Conservation (phyloP, 805 yeast species). For the Candida ipomoeae region DNA sequence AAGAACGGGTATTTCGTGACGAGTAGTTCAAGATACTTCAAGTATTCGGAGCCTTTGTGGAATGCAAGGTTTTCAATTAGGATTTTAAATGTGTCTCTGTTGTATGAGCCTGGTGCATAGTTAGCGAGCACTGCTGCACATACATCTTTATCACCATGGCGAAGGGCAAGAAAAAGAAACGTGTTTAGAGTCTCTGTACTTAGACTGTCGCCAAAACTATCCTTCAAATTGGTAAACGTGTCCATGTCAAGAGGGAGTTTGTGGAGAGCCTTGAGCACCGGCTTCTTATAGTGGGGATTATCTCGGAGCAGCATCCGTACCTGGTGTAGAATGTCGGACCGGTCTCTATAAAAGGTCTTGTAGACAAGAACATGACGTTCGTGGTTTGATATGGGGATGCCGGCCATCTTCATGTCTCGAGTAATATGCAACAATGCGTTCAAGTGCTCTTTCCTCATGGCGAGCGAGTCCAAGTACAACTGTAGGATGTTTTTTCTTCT, state of each 20-base stretch:
- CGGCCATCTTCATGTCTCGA: conserved; percentile 24
- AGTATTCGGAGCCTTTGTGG: neutral
- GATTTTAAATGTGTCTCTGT: conserved; percentile 13
- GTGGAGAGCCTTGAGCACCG: neutral
- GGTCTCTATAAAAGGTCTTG: conserved; percentile 31
- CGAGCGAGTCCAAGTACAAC: conserved; percentile 18
- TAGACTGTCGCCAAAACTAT: conserved; percentile 10
- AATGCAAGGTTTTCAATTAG: conserved; percentile 14
- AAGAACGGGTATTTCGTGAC: conserved; percentile 3
- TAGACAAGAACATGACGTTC: conserved; percentile 30
- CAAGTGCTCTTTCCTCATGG: conserved; percentile 19
- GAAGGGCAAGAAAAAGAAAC: conserved; percentile 26
- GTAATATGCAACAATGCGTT: conserved; percentile 22
- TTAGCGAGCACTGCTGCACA: conserved; percentile 20
- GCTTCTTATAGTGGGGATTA: neutral
- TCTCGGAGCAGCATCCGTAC: conserved; percentile 6
- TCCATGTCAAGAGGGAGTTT: conserved; percentile 19
- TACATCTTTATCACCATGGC: conserved; percentile 23
- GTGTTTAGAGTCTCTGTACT: conserved; percentile 22
- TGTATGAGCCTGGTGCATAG: conserved; percentile 4
- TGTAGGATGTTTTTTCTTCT: conserved; percentile 4
- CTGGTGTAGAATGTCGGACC: conserved; percentile 18
- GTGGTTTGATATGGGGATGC: conserved; percentile 24
- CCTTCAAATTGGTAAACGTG: conserved; percentile 19
- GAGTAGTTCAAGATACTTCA: neutral